Evolutionary conservation across 345 rosid genomes (phyloP).

Genomic region (Adansonia digitata): DNA sequence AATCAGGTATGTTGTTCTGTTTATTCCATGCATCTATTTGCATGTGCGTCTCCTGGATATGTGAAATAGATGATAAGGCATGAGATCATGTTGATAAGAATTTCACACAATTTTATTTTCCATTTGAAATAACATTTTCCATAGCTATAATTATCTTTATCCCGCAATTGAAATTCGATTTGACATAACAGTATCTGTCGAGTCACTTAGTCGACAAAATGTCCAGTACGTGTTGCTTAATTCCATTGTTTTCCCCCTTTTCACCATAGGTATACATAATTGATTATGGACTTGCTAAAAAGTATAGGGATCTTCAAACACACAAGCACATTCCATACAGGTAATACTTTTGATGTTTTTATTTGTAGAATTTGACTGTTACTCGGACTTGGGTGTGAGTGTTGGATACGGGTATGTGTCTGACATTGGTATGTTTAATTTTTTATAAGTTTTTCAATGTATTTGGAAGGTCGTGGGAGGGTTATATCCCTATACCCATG

Average conservation of each 20-base stretch:
- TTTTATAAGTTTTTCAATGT: no score
- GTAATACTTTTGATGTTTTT: constrained; percentile 19
- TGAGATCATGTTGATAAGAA: background rate
- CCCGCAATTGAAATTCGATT: background rate
- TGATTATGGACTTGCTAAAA: constrained; percentile 89
- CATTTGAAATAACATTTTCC: background rate
- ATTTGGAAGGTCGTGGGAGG: no score
- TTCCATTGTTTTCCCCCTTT: background rate
- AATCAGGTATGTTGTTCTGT: constrained; percentile 52
- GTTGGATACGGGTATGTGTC: no score
- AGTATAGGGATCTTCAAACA: constrained; percentile 81
- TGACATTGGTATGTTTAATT: no score
- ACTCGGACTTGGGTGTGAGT: no score
- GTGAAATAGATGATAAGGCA: background rate
- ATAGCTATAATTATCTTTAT: background rate
- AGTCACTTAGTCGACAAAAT: background rate
- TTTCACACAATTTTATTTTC: background rate
- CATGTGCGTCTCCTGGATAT: background rate
- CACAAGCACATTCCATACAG: constrained; percentile 88
- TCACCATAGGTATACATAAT: constrained; percentile 58
- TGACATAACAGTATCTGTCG: background rate
- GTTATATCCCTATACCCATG: no score
- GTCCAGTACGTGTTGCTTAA: background rate
- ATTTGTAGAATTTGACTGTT: background rate
- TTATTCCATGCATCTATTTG: background rate